Base-by-base conservation (phyloP, 2,329 filamentous ascomycete species). In the Fusarium lateritium region DNA sequence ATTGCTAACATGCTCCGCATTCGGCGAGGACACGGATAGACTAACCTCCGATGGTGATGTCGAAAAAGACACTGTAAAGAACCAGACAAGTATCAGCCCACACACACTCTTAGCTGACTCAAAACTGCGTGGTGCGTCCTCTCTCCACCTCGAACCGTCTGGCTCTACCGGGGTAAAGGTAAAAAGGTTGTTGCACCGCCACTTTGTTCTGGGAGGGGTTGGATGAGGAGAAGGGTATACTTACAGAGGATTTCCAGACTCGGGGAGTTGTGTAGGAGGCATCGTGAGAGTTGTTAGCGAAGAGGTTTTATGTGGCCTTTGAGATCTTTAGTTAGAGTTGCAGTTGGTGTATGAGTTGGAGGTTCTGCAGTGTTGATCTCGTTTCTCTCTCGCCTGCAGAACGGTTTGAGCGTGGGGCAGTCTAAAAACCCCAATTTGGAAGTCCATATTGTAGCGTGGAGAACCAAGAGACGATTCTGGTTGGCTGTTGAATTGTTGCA, bases 11-110 rank as follows among this genome's bases (percentile, higher is more conserved):
- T 28, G 36, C 52, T 65, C 51, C 61, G 61, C 49, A 26, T n/a
- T 64, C 61, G 59, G 61, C 57, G 36, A 34, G 36, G 49, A 55
- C 49, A 40, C 45, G 40, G 56, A 51, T 46, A 55, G 67, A 73
- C 73, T 69, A 64, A 92, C 92, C 92, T 83, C 92, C 92, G 59
- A 96, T 84, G 6, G 92, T 92, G 63, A 94, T 88, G 79, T 94
- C 92, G 79, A 94, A 93, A 83, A 94, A 92, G 71, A 91, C 89
- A 75, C 84, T 86, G 67, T 42, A 52, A 17, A 56, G 22, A 43
- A 57, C 51, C 49, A 69, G 58, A 42, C 57, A 71, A 63, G 56
- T 21, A 51, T 75, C 65, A 74, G 70, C 56, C 67, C 71, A 72
- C 66, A 67, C 54, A 56, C 63, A 61, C 60, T 44, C 50, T 52